Evolutionary conservation across 169 alveolate genomes (phyloP).

Genomic region (Eimeria maxima): DNA sequence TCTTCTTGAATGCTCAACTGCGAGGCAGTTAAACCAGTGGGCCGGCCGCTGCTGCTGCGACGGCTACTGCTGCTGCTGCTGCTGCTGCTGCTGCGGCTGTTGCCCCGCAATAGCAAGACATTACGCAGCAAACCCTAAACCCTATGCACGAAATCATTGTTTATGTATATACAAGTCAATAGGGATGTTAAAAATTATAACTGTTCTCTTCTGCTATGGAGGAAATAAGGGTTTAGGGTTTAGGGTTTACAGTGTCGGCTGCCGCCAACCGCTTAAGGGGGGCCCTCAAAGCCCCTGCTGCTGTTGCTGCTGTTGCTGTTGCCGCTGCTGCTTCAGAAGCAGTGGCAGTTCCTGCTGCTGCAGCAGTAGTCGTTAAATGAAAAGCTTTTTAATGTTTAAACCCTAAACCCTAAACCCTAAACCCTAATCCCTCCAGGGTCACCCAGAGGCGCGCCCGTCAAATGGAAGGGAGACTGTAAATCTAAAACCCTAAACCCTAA

Average conservation of each 20-base stretch:
- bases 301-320: constrained; percentile 4
- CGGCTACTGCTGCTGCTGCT: neutral
- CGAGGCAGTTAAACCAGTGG: neutral
- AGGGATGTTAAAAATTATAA: neutral
- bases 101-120: neutral
- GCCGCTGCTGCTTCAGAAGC: neutral
- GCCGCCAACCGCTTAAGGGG: neutral
- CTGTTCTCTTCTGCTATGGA: neutral
- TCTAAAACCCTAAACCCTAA: constrained; percentile 19
- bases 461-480: neutral
- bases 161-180: neutral
- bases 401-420: constrained; percentile 25
- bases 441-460: neutral
- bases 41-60: neutral
- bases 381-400: neutral
- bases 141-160: neutral
- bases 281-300: neutral
- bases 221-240: constrained; percentile 27
- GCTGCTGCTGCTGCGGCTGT: constrained; percentile 19
- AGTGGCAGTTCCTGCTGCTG: neutral
- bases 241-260: neutral
- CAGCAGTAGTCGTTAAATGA: neutral
- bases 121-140: neutral
- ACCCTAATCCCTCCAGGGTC: constrained; percentile 33
- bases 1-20: neutral